Conservation (phyloP, 192 early-diverging fungal species). For the Coemansia sp. region DNA sequence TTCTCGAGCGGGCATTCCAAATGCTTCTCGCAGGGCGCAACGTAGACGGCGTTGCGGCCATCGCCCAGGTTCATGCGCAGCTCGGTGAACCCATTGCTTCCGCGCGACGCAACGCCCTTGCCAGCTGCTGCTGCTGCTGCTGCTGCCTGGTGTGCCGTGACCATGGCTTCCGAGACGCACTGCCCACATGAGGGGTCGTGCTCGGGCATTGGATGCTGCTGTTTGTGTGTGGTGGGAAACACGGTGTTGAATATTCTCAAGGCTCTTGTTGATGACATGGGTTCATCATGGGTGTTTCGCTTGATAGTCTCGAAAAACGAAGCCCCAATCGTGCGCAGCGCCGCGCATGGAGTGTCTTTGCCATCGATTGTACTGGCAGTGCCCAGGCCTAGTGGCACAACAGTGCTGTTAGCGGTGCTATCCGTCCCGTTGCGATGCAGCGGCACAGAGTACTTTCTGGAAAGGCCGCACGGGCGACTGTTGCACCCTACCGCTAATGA, state of each 20-base stretch:
- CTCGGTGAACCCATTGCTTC: conserved; percentile 10
- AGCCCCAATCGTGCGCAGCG: neutral
- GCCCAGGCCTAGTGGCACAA: neutral
- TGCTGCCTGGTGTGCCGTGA: conserved; percentile 23
- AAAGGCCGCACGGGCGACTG: neutral
- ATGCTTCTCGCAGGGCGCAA: conserved; percentile 48
- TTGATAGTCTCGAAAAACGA: conserved; percentile 23
- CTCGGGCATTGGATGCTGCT: conserved; percentile 9
- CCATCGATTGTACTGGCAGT: neutral
- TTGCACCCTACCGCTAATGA: conserved; percentile 4
- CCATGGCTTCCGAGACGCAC: conserved; percentile 40
- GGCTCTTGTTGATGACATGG: conserved; percentile 44
- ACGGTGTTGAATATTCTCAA: conserved; percentile 37
- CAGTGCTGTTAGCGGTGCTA: too few relatives aligned
- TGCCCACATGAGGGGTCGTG: conserved; percentile 39
- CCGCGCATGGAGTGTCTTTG: neutral
- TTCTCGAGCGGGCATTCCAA: conserved; percentile 48
- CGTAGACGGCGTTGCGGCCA: conserved; percentile 49
- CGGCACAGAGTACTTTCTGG: conserved; percentile 10
- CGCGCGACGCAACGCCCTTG: conserved; percentile 13
- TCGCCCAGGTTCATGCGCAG: conserved; percentile 49
- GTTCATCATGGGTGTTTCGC: conserved; percentile 38
- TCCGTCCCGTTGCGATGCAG: neutral
- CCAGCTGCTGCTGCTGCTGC: conserved; percentile 18
- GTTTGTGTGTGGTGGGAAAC: conserved; percentile 10